Base-by-base conservation (phyloP, 192 early-diverging fungal genomes). In the Rhizoclosmatium globosum region DNA sequence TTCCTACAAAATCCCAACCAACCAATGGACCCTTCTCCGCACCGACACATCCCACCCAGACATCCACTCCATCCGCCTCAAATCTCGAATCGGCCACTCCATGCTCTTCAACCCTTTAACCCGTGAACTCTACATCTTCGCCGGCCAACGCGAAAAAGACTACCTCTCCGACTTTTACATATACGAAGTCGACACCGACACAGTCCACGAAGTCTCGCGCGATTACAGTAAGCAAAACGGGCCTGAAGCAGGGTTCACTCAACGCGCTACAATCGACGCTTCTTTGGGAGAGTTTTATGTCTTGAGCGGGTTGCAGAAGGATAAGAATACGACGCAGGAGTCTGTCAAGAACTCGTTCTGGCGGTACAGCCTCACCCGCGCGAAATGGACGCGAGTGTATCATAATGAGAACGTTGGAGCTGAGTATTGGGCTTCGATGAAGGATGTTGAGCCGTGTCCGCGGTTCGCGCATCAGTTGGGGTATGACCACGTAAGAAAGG, bases 401-500 rank as follows among this genome's bases (percentile, higher is more conserved):
- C 87, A 94, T 65, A 93, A 92, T 71, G 89, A 93, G 50, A 87
- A 90, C 65, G 77, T 73, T 11, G 87, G 84, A 0, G 50, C 73
- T 11, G 89, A 89, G 21, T 89, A 89, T 68, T 88, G 88, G 86
- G 61, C n/a, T 6, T 58, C 64, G 50, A 87, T 87, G 84, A 74
- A 76, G 71, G 83, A 90, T 64, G 62, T 62, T 11, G 94, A 93
- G 50, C 97, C 97, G 0, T 83, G 88, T 9, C 94, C 97, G n/a
- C 87, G 97, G 42, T 96, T 93, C 86, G 97, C 95, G 0, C 95
- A 97, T 74, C 95, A 98, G 79, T 84, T 96, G 81, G 95, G 95
- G 7, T 99, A 96, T 83, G 93, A 98, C 77, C 79, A 78, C 4
- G 79, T 79, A 21, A 85, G 87, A 6, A 89, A 90, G 64, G 82